A percentile compares a stretch with the other conserved stretches of the same genome.
phyloP scores from a whole-genome alignment of 1,284 basidiomycete species.

The Rhodofomes roseus region DNA sequence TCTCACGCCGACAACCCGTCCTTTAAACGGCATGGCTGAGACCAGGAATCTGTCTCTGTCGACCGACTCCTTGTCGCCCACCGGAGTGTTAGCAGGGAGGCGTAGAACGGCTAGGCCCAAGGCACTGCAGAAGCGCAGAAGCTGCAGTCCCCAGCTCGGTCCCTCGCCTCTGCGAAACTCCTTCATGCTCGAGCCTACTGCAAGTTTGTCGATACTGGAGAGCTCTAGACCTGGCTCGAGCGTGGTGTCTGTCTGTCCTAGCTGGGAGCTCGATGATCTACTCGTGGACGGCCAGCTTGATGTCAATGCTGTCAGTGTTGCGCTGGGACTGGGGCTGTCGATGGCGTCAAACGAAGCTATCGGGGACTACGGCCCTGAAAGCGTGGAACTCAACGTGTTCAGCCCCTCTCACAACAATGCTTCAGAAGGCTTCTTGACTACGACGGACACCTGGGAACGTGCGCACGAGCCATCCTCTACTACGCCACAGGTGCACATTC shows the following conservation, averaged over 20 bases:
- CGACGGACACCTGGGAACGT: conserved; percentile 10
- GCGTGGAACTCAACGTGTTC: not conserved
- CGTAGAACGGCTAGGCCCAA: not conserved
- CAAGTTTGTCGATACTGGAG: not conserved
- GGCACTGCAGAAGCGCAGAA: conserved; percentile 4
- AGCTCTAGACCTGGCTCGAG: not conserved
- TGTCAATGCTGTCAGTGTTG: conserved; percentile 27
- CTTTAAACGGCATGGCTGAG: conserved; percentile 13
- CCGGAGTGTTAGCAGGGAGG: conserved; percentile 2
- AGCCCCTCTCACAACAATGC: not conserved
- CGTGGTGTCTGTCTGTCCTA: not conserved
- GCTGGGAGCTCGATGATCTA: conserved; percentile 25
- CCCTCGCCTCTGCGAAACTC: conserved; percentile 19
- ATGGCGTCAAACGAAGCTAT: conserved; percentile 3
- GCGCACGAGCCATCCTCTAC: conserved; percentile 4
- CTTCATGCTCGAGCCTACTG: conserved; percentile 1
- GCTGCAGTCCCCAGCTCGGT: conserved; percentile 12
- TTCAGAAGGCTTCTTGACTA: not conserved
- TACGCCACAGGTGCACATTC: conserved; percentile 17
- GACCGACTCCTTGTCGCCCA: not conserved
- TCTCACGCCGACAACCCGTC: conserved; percentile 8
- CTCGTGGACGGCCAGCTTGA: conserved; percentile 24
- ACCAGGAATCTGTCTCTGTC: not conserved
- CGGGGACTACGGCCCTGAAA: not conserved
- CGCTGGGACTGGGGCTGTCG: conserved; percentile 22